phyloP scores from a whole-genome alignment of 176 grass and related monocot genomes.

The Pontederia paniculata region DNA sequence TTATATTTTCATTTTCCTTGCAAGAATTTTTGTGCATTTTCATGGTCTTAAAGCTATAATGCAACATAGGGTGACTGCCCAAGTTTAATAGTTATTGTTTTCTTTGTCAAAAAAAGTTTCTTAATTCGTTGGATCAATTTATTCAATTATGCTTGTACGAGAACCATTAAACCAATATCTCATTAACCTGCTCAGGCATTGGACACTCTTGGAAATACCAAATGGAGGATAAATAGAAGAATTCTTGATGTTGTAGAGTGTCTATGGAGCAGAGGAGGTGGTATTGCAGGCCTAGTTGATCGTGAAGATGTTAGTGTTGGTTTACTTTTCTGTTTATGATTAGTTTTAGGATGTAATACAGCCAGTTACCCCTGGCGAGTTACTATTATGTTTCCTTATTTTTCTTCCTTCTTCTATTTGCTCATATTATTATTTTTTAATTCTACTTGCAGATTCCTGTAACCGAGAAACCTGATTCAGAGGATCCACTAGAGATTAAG shows the following conservation, averaged over 20 bases:
- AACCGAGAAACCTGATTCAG: conserved; percentile 47
- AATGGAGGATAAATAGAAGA: conserved; percentile 93
- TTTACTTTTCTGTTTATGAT: neutral
- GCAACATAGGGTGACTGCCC: too few relatives aligned
- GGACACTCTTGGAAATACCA: conserved; percentile 84
- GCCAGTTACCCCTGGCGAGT: neutral
- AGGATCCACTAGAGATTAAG: conserved; percentile 51
- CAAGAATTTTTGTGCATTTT: too few relatives aligned
- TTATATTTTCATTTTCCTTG: too few relatives aligned
- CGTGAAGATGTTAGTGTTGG: conserved; percentile 58
- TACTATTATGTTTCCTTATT: neutral
- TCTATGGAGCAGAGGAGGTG: conserved; percentile 76
- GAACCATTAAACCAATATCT: neutral
- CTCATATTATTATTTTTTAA: neutral
- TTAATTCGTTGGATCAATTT: neutral
- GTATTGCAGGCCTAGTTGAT: conserved; percentile 78
- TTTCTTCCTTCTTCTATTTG: neutral
- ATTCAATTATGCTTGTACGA: neutral
- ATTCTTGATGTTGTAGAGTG: conserved; percentile 69
- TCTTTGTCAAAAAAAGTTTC: too few relatives aligned
- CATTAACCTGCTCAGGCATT: conserved; percentile 39
- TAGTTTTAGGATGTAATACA: neutral
- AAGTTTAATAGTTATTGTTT: too few relatives aligned
- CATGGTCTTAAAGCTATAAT: too few relatives aligned
- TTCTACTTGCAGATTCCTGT: conserved; percentile 43